A percentile compares a stretch with the other conserved stretches of the same genome.
Evolutionary conservation across 768 basidiomycete genomes (phyloP).

Genomic region (Russula compacta): DNA sequence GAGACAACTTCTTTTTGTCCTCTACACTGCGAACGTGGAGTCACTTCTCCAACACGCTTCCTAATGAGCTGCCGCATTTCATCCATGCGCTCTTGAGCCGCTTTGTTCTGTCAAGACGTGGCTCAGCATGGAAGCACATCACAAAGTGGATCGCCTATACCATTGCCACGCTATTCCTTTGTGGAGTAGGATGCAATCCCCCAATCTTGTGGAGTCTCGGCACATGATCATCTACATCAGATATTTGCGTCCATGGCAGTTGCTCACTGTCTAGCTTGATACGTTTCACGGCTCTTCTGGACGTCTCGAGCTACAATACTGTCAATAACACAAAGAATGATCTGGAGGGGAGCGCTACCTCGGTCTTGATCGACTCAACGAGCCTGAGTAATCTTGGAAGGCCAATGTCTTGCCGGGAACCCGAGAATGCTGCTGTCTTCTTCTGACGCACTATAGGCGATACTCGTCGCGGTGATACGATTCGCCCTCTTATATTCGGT

Average conservation of each 20-base stretch:
- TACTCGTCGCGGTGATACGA: slow-evolving; percentile 20
- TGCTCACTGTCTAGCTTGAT: slow-evolving; percentile 63
- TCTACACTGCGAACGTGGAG: slow-evolving; percentile 20
- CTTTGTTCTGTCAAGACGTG: slow-evolving; percentile 44
- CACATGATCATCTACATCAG: slow-evolving; percentile 4
- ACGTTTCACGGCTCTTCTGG: slow-evolving; percentile 62
- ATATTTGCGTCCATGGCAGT: slow-evolving; percentile 19
- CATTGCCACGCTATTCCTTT: slow-evolving; percentile 26
- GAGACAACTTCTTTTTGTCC: slow-evolving; percentile 27
- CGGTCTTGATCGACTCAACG: slow-evolving; percentile 50
- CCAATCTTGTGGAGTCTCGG: slow-evolving; percentile 52
- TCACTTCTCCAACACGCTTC: slow-evolving; percentile 43
- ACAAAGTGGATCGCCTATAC: slow-evolving; percentile 31
- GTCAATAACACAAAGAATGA: neutral
- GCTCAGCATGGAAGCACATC: neutral
- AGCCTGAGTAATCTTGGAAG: slow-evolving; percentile 40
- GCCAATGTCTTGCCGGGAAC: slow-evolving; percentile 28
- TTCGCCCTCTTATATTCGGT: slow-evolving; percentile 30
- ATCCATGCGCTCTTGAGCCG: slow-evolving; percentile 69
- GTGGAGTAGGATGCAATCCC: slow-evolving; percentile 35
- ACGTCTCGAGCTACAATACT: slow-evolving; percentile 52
- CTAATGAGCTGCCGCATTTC: slow-evolving; percentile 75
- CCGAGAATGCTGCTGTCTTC: neutral
- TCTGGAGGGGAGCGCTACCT: slow-evolving; percentile 38
- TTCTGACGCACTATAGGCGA: slow-evolving; percentile 19